Percentiles rank a stretch among this genome's conserved stretches.
phyloP scores from a whole-genome alignment of 148 eudicot genomes.

The Nepenthes gracilis region DNA sequence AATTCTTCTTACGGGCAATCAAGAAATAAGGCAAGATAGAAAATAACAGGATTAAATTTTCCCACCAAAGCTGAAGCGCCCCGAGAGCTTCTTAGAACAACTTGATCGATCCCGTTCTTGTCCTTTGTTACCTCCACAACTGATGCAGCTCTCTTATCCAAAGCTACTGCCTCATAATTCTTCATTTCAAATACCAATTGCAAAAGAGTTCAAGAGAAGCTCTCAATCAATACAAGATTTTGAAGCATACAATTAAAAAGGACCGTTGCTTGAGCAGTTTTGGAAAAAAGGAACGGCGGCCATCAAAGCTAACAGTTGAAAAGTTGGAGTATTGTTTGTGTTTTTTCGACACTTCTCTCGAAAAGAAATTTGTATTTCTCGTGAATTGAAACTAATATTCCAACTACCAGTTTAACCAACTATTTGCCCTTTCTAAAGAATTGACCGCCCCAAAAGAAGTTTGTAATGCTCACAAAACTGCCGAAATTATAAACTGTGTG shows the following conservation, averaged over 20 bases:
- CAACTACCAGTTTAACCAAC: constrained; percentile 28
- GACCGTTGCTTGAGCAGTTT: not conserved
- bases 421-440: constrained; percentile 3
- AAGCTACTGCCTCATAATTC: constrained; percentile 24
- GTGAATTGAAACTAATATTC: constrained; percentile 8
- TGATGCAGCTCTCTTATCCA: constrained; percentile 10
- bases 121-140: not conserved
- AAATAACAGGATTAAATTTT: not conserved
- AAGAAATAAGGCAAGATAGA: not conserved
- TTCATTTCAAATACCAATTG: constrained; percentile 32
- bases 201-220: constrained; percentile 9
- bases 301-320: not conserved
- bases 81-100: constrained; percentile 1
- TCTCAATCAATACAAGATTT: not conserved
- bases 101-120: constrained; percentile 7
- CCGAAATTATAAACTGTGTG: too few relatives aligned
- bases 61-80: constrained; percentile 9
- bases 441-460: constrained; percentile 3
- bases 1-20: not conserved
- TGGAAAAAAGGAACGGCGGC: not conserved
- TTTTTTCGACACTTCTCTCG: not conserved
- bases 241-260: not conserved
- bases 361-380: not conserved
- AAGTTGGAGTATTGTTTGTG: not conserved
- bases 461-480: not conserved